Conservation (phyloP, 331 rosid genomes). For the Arachis monticola region DNA sequence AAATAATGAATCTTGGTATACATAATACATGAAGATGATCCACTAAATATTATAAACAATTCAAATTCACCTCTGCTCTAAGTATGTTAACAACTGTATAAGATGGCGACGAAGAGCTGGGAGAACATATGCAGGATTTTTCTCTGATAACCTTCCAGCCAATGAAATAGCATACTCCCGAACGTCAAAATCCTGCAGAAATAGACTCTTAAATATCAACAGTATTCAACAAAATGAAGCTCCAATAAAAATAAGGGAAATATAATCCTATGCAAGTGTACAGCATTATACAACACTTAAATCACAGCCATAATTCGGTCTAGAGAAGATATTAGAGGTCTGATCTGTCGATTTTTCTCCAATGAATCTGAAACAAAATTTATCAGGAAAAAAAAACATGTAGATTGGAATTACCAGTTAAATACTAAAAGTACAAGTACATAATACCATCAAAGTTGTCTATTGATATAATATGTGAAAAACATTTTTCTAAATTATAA, state of each 20-base stretch:
- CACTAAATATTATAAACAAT: slow-evolving; percentile 13
- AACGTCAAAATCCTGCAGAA: slow-evolving; percentile 89
- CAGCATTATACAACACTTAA: slow-evolving; percentile 16
- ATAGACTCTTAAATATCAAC: slow-evolving; percentile 23
- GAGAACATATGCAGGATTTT: slow-evolving; percentile 98
- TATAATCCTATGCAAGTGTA: slow-evolving; percentile 33
- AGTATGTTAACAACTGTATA: slow-evolving; percentile 85
- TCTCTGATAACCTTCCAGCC: slow-evolving; percentile 96
- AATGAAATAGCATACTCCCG: slow-evolving; percentile 92
- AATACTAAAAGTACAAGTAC: slow-evolving; percentile 27
- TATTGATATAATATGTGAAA: background rate
- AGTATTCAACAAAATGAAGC: slow-evolving; percentile 40
- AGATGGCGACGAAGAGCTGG: slow-evolving; percentile 99
- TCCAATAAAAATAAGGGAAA: slow-evolving; percentile 35
- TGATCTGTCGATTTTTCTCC: background rate
- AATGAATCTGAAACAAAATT: slow-evolving; percentile 2
- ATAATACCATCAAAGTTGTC: slow-evolving; percentile 22
- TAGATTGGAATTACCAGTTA: background rate
- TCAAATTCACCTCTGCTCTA: slow-evolving; percentile 85
- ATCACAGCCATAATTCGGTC: slow-evolving; percentile 7
- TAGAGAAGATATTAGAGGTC: slow-evolving; percentile 14
- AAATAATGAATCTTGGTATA: slow-evolving; percentile 10
- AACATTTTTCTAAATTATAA: slow-evolving; percentile 21
- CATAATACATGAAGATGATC: background rate
- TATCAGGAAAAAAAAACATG: slow-evolving; percentile 1